Evolutionary conservation across 495 filamentous ascomycete species (phyloP), one percentile per base, ranked within the genome.

Genomic region (Evernia prunastri): DNA sequence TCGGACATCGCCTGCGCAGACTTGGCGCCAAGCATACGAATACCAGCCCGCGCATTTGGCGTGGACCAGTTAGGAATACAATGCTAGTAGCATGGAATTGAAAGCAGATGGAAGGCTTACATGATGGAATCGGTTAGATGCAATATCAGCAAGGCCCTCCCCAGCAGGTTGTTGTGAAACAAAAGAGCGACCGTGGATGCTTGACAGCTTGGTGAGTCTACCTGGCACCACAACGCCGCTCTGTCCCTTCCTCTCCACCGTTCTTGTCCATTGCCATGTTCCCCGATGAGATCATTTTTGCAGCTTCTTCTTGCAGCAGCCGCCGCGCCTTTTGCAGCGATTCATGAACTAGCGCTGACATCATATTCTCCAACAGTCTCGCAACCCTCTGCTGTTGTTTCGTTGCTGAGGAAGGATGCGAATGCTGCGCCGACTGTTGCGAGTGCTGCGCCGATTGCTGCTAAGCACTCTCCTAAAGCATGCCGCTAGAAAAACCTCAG

Each of bases 351-450:
- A 29, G 27, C 3, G 56, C 70, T 74, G 61, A 75, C 47, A 17
- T 23, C 49, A 18, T 27, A 58, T 7, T 35, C 27, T 9, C 43
- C 20, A 42, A 27, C 65, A 83, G 89, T 75, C 72, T 92, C 35
- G 87, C 87, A 18, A 80, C 81, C 31, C 74, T 91, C 53, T 90
- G 87, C 79, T 92, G 89, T 70, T 91, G 88, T 70, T 91, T 87
- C 75, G 82, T 91, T 29, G 88, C 86, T 67, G 88, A 90, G 70
- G 85, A 91, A 75, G 82, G 86, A 54, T 91, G 89, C 71, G 88
- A 90, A 68, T 90, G 87, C 75, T 91, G 88, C 70, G 82, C 85
- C 49, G 87, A 87, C 3, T 88, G 86, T 72, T 79, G 80, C 71
- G 85, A 89, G 68, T 88, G 86, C 74, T 71, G 64, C 20, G 62